Conservation (phyloP, 1,284 basidiomycete species). For the Cryptococcus hybrid region DNA sequence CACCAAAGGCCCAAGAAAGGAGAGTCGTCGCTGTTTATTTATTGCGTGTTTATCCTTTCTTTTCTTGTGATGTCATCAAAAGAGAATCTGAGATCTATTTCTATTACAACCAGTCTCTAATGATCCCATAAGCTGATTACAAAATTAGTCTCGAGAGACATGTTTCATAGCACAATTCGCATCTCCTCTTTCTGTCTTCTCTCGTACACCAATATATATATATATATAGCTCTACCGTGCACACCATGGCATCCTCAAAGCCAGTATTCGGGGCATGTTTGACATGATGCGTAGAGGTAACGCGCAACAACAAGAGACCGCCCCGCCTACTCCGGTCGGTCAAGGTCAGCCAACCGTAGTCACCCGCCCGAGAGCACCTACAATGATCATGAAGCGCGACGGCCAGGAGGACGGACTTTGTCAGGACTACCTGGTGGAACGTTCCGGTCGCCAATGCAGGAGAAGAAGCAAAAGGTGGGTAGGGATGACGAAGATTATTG, state of each 20-base stretch:
- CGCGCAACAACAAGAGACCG: neutral
- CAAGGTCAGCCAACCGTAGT: constrained; percentile 4
- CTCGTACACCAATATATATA: too few relatives aligned
- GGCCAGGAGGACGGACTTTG: constrained; percentile 3
- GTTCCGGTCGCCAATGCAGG: constrained; percentile 14
- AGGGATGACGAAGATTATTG: neutral
- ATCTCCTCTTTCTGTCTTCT: too few relatives aligned
- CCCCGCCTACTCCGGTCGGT: neutral
- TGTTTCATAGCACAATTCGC: too few relatives aligned
- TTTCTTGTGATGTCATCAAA: too few relatives aligned
- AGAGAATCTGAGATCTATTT: too few relatives aligned
- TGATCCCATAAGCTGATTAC: too few relatives aligned
- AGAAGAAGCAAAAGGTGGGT: constrained; percentile 31
- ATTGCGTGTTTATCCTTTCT: too few relatives aligned
- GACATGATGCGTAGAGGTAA: constrained; percentile 13
- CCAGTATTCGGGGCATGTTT: constrained; percentile 15
- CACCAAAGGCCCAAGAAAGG: too few relatives aligned
- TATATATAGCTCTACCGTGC: too few relatives aligned
- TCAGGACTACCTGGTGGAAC: constrained; percentile 25
- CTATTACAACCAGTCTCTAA: too few relatives aligned
- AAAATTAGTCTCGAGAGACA: too few relatives aligned
- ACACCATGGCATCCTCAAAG: neutral
- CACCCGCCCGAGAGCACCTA: constrained; percentile 25
- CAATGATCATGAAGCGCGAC: constrained; percentile 14
- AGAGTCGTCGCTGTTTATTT: too few relatives aligned